These are phyloP conservation scores for Phalaenopsis hybrid DNA, from an alignment of 116 monocot genomes.

Conservation along the genomic window DNA sequence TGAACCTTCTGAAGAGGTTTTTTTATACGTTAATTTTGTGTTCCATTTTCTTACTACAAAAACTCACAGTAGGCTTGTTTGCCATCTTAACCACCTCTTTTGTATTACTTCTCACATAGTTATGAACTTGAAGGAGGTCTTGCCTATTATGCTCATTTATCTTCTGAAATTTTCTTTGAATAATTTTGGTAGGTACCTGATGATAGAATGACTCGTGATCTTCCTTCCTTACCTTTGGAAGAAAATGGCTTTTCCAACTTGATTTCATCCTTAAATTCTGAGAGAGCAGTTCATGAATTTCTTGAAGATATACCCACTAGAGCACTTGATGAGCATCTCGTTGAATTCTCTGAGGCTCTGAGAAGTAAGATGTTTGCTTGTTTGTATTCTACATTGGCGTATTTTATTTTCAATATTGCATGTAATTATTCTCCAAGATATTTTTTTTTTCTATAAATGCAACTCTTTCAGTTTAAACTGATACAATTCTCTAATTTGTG, in stretches of 20 bases:
- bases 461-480: background rate
- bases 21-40: background rate
- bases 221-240: conserved; percentile 16
- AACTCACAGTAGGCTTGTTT: background rate
- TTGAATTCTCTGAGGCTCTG: conserved; percentile 90
- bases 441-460: background rate
- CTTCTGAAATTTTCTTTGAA: conserved; percentile 1
- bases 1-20: background rate
- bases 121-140: background rate
- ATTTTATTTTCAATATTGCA: background rate
- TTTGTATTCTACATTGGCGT: background rate
- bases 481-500: background rate
- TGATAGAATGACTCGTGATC: conserved; percentile 33
- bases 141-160: background rate
- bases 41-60: background rate
- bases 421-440: background rate
- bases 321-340: conserved; percentile 67
- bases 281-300: conserved; percentile 36
- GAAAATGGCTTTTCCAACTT: conserved; percentile 45
- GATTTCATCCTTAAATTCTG: conserved; percentile 25
- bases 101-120: background rate
- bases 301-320: conserved; percentile 38
- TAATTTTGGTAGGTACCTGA: conserved; percentile 33
- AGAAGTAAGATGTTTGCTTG: conserved; percentile 57
- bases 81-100: background rate